Evolutionary conservation across 176 grass and related monocot species (phyloP).

Genomic region (Bromus sterilis): DNA sequence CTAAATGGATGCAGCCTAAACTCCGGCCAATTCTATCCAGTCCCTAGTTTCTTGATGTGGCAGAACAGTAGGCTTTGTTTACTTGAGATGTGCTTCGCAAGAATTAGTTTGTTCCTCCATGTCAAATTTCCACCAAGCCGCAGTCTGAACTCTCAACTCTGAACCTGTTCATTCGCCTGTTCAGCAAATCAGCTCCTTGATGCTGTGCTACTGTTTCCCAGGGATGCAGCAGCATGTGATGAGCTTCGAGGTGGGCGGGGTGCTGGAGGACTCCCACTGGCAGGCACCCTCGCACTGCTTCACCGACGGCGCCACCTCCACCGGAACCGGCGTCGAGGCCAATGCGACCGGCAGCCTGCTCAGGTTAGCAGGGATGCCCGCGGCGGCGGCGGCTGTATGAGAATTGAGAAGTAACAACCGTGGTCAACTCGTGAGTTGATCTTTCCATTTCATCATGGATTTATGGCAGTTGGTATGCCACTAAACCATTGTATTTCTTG

Average conservation of each 20-base stretch:
- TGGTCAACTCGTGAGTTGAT: no score
- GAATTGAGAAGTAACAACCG: no score
- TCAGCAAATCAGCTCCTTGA: background rate
- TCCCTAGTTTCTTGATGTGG: background rate
- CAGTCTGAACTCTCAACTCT: background rate
- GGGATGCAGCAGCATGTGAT: conserved; percentile 51
- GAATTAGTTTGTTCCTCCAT: background rate
- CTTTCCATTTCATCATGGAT: no score
- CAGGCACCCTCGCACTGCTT: conserved; percentile 50
- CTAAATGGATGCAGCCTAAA: background rate
- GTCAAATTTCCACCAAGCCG: background rate
- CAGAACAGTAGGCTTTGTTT: background rate
- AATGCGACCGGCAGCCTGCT: conserved; percentile 2
- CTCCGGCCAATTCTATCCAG: background rate
- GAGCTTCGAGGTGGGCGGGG: conserved; percentile 45
- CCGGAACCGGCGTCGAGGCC: background rate
- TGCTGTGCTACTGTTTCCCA: background rate
- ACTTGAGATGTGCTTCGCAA: no score
- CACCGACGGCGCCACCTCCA: background rate
- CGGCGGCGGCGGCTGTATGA: no score
- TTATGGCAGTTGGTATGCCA: no score
- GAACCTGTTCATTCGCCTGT: background rate
- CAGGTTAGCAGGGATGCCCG: conserved; percentile 8
- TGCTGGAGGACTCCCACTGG: conserved; percentile 52
- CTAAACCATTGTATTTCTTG: no score